Evolutionary conservation across 805 yeast species (phyloP).

Genomic region (Starmerella davenportii): DNA sequence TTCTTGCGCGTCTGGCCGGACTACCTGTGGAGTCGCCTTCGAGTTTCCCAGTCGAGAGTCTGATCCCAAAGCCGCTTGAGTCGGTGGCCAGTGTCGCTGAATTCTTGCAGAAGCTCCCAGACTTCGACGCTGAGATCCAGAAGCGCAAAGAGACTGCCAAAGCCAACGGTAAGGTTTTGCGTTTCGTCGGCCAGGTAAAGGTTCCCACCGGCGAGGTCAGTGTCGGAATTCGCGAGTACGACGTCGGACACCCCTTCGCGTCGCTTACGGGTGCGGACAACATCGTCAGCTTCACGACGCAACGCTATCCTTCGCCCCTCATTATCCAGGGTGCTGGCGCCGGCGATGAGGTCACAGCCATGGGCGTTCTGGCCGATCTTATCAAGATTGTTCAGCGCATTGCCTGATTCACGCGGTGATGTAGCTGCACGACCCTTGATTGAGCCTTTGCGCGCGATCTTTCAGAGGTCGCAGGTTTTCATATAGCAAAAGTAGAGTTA

Average conservation of each 20-base stretch:
- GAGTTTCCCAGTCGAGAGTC: slow-evolving; percentile 83
- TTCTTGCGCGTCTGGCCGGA: slow-evolving; percentile 85
- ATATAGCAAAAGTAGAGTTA: too few species aligned
- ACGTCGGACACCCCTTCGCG: slow-evolving; percentile 85
- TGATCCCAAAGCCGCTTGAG: slow-evolving; percentile 78
- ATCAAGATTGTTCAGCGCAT: slow-evolving; percentile 64
- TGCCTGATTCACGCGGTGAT: slow-evolving; percentile 3
- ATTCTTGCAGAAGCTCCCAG: slow-evolving; percentile 62
- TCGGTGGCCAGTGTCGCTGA: slow-evolving; percentile 42
- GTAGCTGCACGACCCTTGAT: too few species aligned
- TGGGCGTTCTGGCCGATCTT: slow-evolving; percentile 88
- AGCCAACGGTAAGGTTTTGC: slow-evolving; percentile 64
- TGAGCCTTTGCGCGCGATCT: too few species aligned
- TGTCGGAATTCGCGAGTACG: slow-evolving; percentile 80
- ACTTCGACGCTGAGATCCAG: slow-evolving; percentile 65
- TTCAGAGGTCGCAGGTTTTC: too few species aligned
- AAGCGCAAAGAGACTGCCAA: slow-evolving; percentile 65
- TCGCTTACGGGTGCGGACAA: slow-evolving; percentile 90
- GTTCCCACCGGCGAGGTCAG: slow-evolving; percentile 33
- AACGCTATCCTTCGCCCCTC: slow-evolving; percentile 83
- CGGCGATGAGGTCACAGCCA: slow-evolving; percentile 60
- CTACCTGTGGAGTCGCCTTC: slow-evolving; percentile 68
- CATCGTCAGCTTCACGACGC: slow-evolving; percentile 77
- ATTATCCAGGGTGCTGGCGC: slow-evolving; percentile 95
- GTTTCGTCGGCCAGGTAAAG: slow-evolving; percentile 87